Base-by-base conservation (phyloP, 1,284 basidiomycete genomes). In the Calocybe gambosa region DNA sequence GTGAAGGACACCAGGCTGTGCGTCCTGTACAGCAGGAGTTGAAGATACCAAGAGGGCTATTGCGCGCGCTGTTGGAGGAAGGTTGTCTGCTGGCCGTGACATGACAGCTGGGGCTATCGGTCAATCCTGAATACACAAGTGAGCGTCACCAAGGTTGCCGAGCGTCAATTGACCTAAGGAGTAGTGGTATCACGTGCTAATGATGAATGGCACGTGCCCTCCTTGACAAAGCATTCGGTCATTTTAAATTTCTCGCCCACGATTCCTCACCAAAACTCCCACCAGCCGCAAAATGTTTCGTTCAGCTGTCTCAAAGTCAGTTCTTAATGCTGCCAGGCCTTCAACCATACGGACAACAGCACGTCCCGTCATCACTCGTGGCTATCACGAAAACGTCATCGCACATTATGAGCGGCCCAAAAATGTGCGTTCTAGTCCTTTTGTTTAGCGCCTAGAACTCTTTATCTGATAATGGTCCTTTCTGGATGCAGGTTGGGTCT, bases 401-500 rank as follows among this genome's bases (percentile, higher is more conserved):
- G 90, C 91, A 45, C 93, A 96, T 70, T 97, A 96, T 67, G 92
- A 95, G 75, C 83, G 80, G 68, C 93, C 93, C 55, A 82, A 87
- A 74, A 97, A 97, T 70, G 93, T 94, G 61, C 51, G 85, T 79
- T 51, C 49, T 47, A 43, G 49, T 44, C 40, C 52, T 51, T 59
- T 59, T 57, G 59, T 57, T 56, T 55, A 42, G 31, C 38, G 52
- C 41, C 46, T 43, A 38, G 45, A 29, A 49, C 50, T 43, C 55
- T 59, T 81, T 76, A 82, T 78, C 79, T 80, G 77, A 81, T 79
- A 73, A 63, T 51, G 48, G 37, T 33, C 43, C 51, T 53, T 52
- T 39, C 33, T 42, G 18, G n/a, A 37, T 56, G 12, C 60, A 96
- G 92, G 93, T 98, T 43, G 95, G 95, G 50, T 96, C 93, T 43